Percentiles rank a stretch among this genome's conserved stretches.
Evolutionary conservation across 306 rosid species (phyloP).

Genomic region (Crataegus laevigata): DNA sequence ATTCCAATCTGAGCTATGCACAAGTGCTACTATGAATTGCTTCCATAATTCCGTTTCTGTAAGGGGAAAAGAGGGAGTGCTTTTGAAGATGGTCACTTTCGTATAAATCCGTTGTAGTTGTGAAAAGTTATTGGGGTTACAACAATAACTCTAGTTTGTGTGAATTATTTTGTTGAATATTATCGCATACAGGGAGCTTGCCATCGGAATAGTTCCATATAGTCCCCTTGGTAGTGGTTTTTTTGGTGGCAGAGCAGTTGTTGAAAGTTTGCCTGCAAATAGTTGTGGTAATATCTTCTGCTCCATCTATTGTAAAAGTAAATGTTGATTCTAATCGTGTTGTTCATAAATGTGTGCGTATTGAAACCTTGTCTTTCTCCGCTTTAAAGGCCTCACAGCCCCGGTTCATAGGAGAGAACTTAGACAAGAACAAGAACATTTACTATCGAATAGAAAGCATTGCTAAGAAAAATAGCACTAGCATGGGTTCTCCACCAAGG

Average conservation of each 20-base stretch:
- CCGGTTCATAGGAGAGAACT: conserved; percentile 31
- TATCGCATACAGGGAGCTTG: conserved; percentile 40
- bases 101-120: background rate
- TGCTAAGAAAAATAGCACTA: conserved; percentile 44
- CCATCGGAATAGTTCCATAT: conserved; percentile 58
- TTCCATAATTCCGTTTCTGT: too few species aligned
- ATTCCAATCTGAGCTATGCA: too few species aligned
- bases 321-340: background rate
- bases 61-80: too few species aligned
- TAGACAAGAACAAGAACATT: conserved; percentile 35
- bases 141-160: background rate
- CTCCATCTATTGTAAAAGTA: background rate
- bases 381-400: conserved; percentile 31
- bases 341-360: background rate
- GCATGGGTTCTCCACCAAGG: conserved; percentile 65
- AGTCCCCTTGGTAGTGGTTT: conserved; percentile 69
- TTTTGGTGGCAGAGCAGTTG: conserved; percentile 57
- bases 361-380: background rate
- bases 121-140: too few species aligned
- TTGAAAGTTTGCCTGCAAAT: conserved; percentile 32
- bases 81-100: too few species aligned
- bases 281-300: conserved; percentile 36
- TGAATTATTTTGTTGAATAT: background rate
- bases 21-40: too few species aligned
- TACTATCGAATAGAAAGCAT: conserved; percentile 41